These are phyloP conservation scores for Ustilago tritici DNA, from an alignment of 1,284 basidiomycete genomes.

Conservation along the genomic window DNA sequence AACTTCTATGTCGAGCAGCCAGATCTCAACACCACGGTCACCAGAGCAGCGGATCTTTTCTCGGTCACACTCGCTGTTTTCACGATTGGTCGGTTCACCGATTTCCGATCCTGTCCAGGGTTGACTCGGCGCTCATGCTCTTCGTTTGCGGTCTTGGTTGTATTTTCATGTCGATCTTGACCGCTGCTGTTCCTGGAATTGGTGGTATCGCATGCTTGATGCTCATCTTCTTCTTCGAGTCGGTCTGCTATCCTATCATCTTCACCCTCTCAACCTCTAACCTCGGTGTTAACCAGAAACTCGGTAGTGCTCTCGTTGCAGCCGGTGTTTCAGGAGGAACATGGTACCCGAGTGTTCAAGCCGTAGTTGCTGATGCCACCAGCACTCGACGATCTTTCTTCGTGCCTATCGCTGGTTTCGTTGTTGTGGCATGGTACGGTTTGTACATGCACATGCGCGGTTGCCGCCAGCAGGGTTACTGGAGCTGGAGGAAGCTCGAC, in stretches of 20 bases:
- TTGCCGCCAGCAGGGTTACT: constrained; percentile 32
- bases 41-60: constrained; percentile 69
- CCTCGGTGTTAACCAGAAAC: constrained; percentile 48
- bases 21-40: constrained; percentile 30
- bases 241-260: constrained; percentile 71
- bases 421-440: constrained; percentile 39
- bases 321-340: constrained; percentile 80
- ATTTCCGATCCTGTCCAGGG: constrained; percentile 75
- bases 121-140: constrained; percentile 78
- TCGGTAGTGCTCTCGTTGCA: constrained; percentile 42
- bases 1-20: constrained; percentile 72
- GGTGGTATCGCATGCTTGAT: constrained; percentile 77
- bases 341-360: constrained; percentile 81
- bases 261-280: constrained; percentile 78
- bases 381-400: constrained; percentile 38
- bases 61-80: constrained; percentile 77
- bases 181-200: constrained; percentile 74
- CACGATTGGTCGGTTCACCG: constrained; percentile 74
- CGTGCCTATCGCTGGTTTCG: constrained; percentile 41
- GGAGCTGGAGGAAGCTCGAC: constrained; percentile 42
- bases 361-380: constrained; percentile 75
- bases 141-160: constrained; percentile 71
- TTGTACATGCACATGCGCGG: constrained; percentile 42
- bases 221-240: constrained; percentile 81
- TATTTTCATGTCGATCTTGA: constrained; percentile 74